Evolutionary conservation across 208 protist species (phyloP).

Genomic region (Phytomonas francai): DNA sequence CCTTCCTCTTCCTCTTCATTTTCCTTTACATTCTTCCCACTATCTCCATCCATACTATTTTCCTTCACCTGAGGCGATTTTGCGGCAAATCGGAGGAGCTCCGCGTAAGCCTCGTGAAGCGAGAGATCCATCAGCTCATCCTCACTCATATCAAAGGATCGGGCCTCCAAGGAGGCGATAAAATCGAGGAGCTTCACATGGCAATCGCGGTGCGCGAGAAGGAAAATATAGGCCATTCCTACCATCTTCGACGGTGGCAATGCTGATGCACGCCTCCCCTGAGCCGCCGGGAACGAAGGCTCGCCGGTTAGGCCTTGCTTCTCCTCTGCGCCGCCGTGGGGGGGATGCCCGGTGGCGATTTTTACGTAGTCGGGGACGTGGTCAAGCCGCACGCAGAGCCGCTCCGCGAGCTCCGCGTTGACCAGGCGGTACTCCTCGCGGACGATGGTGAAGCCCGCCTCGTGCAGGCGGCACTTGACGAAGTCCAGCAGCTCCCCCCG

Average conservation of each 20-base stretch:
- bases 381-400: conserved; percentile 46
- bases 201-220: conserved; percentile 65
- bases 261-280: too few species aligned
- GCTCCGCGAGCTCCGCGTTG: conserved; percentile 67
- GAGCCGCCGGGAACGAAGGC: too few species aligned
- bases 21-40: background rate
- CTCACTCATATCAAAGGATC: conserved; percentile 21
- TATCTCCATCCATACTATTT: background rate
- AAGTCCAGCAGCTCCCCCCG: conserved; percentile 55
- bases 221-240: conserved; percentile 61
- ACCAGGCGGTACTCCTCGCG: conserved; percentile 71
- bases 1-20: background rate
- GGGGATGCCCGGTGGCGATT: background rate
- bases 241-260: conserved; percentile 32
- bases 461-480: conserved; percentile 73
- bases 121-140: conserved; percentile 18
- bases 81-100: conserved; percentile 13
- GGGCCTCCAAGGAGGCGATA: conserved; percentile 19
- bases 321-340: background rate
- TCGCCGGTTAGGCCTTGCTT: too few species aligned
- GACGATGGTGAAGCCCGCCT: conserved; percentile 78
- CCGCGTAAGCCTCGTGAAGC: conserved; percentile 14
- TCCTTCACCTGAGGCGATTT: background rate
- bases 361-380: conserved; percentile 19
- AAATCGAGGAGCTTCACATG: conserved; percentile 43